Percentiles rank a stretch among this genome's conserved stretches.
Conservation (phyloP, 257 asterid species). For the Solanum etuberosum region DNA sequence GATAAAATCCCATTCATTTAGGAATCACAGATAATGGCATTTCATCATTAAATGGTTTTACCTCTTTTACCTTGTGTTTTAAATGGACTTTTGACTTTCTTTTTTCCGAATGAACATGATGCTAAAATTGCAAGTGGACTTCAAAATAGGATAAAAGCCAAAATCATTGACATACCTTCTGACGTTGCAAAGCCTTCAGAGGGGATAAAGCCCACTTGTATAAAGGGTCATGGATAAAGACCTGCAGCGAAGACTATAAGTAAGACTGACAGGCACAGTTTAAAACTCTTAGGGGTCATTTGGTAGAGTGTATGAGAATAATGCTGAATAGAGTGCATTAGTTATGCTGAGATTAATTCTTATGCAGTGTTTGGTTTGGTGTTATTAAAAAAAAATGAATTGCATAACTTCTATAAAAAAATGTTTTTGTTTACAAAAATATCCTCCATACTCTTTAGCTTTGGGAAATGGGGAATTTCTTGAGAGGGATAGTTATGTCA, state of each 20-base stretch:
- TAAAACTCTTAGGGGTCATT: background rate
- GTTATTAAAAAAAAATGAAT: background rate
- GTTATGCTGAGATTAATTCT: background rate
- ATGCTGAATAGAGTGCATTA: background rate
- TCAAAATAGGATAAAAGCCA: background rate
- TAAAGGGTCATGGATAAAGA: conserved; percentile 92
- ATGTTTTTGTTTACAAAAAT: background rate
- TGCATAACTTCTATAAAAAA: background rate
- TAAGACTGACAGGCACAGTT: background rate
- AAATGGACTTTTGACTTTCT: background rate
- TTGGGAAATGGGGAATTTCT: background rate
- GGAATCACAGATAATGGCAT: background rate
- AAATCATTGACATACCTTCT: conserved; percentile 44
- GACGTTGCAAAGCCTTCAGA: conserved; percentile 93
- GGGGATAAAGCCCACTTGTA: conserved; percentile 99
- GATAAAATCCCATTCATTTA: background rate
- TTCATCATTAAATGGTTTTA: background rate
- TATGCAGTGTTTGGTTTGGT: background rate
- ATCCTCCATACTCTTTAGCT: background rate
- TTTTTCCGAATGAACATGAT: background rate
- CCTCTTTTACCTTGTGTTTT: background rate
- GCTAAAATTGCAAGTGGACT: background rate
- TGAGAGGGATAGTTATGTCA: background rate
- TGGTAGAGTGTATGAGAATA: background rate
- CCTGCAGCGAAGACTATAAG: conserved; percentile 37